phyloP scores from a whole-genome alignment of 164 flowering plant species.

The Berberis vulgaris region DNA sequence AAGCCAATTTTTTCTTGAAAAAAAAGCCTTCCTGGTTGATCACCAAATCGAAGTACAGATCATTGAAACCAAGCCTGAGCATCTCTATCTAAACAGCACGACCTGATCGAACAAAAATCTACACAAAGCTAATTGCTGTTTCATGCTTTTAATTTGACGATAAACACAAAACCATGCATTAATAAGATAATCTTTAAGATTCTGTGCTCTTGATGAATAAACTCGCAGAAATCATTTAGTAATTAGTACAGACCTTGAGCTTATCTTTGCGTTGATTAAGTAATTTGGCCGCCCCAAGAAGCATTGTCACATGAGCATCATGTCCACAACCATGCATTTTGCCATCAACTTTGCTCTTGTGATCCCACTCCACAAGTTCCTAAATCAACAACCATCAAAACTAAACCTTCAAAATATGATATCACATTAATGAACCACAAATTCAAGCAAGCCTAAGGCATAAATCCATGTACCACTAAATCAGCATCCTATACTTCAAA shows the following conservation, averaged over 20 bases:
- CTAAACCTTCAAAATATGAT: background rate
- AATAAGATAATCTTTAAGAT: too few relatives aligned
- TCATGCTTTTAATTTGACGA: background rate
- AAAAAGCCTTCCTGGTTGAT: background rate
- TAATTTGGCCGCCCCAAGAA: slow-evolving; percentile 83
- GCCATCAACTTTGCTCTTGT: slow-evolving; percentile 74
- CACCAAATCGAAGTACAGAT: background rate
- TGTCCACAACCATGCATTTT: slow-evolving; percentile 89
- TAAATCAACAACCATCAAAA: slow-evolving; percentile 13
- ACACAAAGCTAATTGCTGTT: background rate
- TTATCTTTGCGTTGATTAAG: slow-evolving; percentile 50
- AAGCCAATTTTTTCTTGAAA: background rate
- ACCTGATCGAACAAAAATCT: background rate
- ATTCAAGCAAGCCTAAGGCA: too few relatives aligned
- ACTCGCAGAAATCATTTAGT: background rate
- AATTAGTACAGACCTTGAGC: slow-evolving; percentile 38
- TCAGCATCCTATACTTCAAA: too few relatives aligned
- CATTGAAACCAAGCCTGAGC: too few relatives aligned
- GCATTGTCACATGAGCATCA: slow-evolving; percentile 79
- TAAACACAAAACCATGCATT: too few relatives aligned
- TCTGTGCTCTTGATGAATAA: background rate
- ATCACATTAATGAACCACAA: background rate
- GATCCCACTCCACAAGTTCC: slow-evolving; percentile 89
- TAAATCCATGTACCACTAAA: too few relatives aligned
- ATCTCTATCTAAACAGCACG: background rate